A percentile compares a stretch with the other conserved stretches of the same genome.
Conservation (phyloP, 1,284 basidiomycete genomes). For the Clitocybe nebularis region DNA sequence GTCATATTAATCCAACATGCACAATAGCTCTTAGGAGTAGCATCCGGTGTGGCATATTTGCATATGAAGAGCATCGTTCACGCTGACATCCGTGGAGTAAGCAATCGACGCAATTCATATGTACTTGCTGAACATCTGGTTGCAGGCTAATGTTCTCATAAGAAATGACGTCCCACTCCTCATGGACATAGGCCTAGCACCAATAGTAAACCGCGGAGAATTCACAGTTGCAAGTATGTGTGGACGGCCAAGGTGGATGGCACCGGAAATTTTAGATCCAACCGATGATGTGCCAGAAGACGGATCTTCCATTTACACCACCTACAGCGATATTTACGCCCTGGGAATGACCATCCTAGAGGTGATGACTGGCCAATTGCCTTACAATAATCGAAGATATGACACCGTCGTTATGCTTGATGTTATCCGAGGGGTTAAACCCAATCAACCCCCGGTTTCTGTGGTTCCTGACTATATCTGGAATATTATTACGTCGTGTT, state of each 20-base stretch:
- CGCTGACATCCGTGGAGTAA: constrained; percentile 4
- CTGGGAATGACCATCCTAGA: constrained; percentile 20
- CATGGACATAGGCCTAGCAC: constrained; percentile 2
- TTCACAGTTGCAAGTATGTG: constrained; percentile 1
- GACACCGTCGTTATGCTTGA: constrained; percentile 11
- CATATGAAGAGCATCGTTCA: background rate
- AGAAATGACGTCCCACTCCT: background rate
- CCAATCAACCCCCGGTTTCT: constrained; percentile 4
- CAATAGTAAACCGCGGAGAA: background rate
- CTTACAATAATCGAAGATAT: constrained; percentile 8
- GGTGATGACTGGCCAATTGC: constrained; percentile 15
- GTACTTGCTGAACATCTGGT: background rate
- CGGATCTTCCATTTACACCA: background rate
- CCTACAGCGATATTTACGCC: constrained; percentile 8
- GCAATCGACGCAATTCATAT: background rate
- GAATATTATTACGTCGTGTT: constrained; percentile 9
- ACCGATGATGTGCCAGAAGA: background rate
- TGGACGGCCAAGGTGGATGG: constrained; percentile 1
- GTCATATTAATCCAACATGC: no score
- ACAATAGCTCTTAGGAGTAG: background rate
- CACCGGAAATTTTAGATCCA: constrained; percentile 1
- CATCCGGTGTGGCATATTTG: background rate
- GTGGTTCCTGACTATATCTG: constrained; percentile 8
- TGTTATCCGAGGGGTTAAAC: constrained; percentile 6
- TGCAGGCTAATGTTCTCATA: constrained; percentile 3